Conservation (phyloP, 1,139 yeast species). For the Suhomyces terraborum region DNA sequence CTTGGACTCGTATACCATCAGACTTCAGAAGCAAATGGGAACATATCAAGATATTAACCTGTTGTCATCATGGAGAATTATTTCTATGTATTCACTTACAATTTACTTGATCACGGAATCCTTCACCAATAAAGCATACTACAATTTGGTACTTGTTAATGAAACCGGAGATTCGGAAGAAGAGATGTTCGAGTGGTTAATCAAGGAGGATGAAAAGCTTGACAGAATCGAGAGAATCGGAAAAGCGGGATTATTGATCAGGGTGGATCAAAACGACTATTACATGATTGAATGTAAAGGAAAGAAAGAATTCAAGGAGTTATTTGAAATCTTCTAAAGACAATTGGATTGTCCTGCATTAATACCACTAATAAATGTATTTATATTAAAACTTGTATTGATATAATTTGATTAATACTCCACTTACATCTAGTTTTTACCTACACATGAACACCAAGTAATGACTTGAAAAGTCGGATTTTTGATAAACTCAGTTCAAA, state of each 20-base stretch:
- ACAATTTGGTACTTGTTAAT: constrained; percentile 30
- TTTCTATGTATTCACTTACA: constrained; percentile 42
- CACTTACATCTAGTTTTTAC: too few relatives aligned
- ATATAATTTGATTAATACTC: too few relatives aligned
- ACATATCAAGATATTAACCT: constrained; percentile 32
- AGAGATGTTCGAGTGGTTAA: constrained; percentile 35
- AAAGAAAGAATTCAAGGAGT: constrained; percentile 41
- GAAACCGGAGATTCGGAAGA: constrained; percentile 20
- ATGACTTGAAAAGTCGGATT: too few relatives aligned
- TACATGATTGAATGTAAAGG: constrained; percentile 53
- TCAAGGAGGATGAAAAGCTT: constrained; percentile 34
- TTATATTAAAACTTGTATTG: neutral
- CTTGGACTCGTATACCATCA: constrained; percentile 36
- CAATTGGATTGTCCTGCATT: constrained; percentile 4
- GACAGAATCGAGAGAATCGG: constrained; percentile 43
- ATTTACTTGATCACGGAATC: constrained; percentile 33
- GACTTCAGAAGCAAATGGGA: constrained; percentile 43
- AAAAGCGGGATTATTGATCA: constrained; percentile 47
- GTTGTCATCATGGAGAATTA: constrained; percentile 48
- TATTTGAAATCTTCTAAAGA: constrained; percentile 33
- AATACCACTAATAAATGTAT: neutral
- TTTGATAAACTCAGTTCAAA: too few relatives aligned
- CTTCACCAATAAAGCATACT: constrained; percentile 30
- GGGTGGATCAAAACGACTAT: constrained; percentile 31
- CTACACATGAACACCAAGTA: too few relatives aligned